Base-by-base conservation (phyloP, 768 basidiomycete species). In the Dictyophora rubrovolvata region DNA sequence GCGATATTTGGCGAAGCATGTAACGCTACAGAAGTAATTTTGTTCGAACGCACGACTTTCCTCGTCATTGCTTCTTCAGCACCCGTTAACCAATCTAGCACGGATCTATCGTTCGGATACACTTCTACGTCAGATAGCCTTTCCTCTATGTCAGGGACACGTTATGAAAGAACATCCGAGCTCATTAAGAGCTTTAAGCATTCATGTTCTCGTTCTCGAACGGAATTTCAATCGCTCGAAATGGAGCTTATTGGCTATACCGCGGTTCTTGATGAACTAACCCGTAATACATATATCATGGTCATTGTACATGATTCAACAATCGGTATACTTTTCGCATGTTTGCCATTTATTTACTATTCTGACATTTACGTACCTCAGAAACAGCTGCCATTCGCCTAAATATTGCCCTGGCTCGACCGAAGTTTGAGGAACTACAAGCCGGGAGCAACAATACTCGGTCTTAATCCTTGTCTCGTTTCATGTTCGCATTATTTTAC, bases 31-130 rank as follows among this genome's bases (percentile, higher is more conserved):
- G 96, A 99, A 71, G 91, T 93, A 59, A 86, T 98, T 65, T 82
- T 97, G 46, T 98, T 99, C 66, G 96, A 99, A 69, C 87, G 91
- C 54, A 94, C 93, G 9, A 98, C 96, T 34, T 98, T 98, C 75
- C 87, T 99, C 56, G 94, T 99, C 64, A 93, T 99, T 63, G 93
- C 95, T 5, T 89, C 89, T 1, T 88, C 87, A 20, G 35, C 22
- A 23, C 28, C 49, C 20, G 23, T 37, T 33, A 5, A 66, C 61
- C 53, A 66, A 62, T 8, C 59, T 51, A 58, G 56, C 33, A 60
- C 47, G 21, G 61, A 62, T 23, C 28, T 61, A 23, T 62, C 62
- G 11, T 54, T 58, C 20, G 48, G 61, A 34, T 54, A 56, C 0
- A 63, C 66, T 42, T 60, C 60, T 16, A 63, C 60, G 16, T 36